phyloP scores from a whole-genome alignment of 768 basidiomycete genomes.

The Rhodotorula babjevae region DNA sequence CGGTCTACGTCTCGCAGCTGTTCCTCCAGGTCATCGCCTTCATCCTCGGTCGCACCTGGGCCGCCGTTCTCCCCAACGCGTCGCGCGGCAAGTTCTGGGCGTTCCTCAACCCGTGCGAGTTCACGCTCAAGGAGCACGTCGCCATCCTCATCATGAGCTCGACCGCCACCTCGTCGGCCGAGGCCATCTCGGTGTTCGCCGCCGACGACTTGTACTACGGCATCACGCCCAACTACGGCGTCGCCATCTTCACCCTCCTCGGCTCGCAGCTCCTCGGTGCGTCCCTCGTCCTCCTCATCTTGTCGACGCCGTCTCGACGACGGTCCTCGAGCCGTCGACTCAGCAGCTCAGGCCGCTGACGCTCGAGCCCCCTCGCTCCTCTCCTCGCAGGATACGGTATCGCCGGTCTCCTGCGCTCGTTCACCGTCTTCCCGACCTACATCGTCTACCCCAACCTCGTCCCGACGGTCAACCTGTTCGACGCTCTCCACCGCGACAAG shows the following conservation, averaged over 20 bases:
- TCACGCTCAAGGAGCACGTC: slow-evolving; percentile 46
- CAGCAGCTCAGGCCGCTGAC: too few species aligned
- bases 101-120: slow-evolving; percentile 45
- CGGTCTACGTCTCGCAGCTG: slow-evolving; percentile 43
- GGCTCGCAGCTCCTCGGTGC: slow-evolving; percentile 9
- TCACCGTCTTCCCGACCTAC: slow-evolving; percentile 42
- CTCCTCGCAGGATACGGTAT: slow-evolving; percentile 33
- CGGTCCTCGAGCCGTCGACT: too few species aligned
- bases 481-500: slow-evolving; percentile 44
- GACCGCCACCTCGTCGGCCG: slow-evolving; percentile 29
- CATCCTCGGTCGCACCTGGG: slow-evolving; percentile 43
- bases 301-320: too few species aligned
- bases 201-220: slow-evolving; percentile 24
- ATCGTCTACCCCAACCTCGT: slow-evolving; percentile 37
- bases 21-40: slow-evolving; percentile 46
- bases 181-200: slow-evolving; percentile 38
- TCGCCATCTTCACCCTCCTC: slow-evolving; percentile 46
- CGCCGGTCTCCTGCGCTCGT: slow-evolving; percentile 40
- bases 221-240: slow-evolving; percentile 44
- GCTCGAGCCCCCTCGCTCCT: too few species aligned
- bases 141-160: slow-evolving; percentile 28
- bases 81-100: slow-evolving; percentile 41
- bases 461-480: slow-evolving; percentile 41
- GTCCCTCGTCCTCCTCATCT: too few species aligned
- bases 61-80: slow-evolving; percentile 31